Conservation (phyloP, 2,329 filamentous ascomycete species). For the Alternaria gansuensis region DNA sequence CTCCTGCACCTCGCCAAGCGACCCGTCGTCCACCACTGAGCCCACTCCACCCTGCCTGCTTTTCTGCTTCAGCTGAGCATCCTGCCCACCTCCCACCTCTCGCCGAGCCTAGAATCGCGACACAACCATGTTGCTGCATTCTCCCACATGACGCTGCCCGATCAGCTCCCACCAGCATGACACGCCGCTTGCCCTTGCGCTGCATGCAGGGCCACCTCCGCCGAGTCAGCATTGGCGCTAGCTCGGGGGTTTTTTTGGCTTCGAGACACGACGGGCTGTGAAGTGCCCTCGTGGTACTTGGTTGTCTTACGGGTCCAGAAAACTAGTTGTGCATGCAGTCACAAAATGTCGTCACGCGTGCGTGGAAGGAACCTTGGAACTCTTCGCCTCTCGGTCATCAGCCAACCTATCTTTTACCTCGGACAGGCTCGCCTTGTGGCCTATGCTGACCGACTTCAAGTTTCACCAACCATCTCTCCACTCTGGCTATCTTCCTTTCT, state of each 20-base stretch:
- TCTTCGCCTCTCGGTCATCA: conserved; percentile 1
- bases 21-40: conserved; percentile 1
- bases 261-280: background rate
- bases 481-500: background rate
- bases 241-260: background rate
- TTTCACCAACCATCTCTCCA: background rate
- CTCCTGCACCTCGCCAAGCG: conserved; percentile 4
- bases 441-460: background rate
- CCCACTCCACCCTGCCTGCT: conserved; percentile 5
- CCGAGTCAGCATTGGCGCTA: conserved; percentile 5
- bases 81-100: background rate
- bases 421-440: conserved; percentile 1
- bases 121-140: background rate
- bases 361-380: background rate
- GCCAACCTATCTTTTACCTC: background rate
- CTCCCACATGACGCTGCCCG: background rate
- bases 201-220: background rate
- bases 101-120: background rate
- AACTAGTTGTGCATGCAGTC: background rate
- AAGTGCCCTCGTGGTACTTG: background rate
- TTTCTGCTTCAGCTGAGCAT: conserved; percentile 7
- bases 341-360: background rate
- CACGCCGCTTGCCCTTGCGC: background rate
- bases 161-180: background rate
- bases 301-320: background rate